Evolutionary conservation across 805 yeast genomes (phyloP).

Genomic region (Wickerhamomyces alni): DNA sequence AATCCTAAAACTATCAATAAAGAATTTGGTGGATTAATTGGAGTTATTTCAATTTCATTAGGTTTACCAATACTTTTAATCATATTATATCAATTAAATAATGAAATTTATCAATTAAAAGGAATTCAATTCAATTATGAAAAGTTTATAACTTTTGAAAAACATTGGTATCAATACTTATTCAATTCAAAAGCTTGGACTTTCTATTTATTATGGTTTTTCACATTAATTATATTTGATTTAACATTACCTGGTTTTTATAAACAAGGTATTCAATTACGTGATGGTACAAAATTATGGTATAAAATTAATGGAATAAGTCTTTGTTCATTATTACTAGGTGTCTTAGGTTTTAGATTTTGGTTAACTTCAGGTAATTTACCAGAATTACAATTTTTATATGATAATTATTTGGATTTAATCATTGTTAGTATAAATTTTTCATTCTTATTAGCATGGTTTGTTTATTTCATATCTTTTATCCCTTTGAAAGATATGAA

Average conservation of each 20-base stretch:
- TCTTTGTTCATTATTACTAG: constrained; percentile 36
- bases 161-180: constrained; percentile 27
- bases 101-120: constrained; percentile 47
- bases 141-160: constrained; percentile 30
- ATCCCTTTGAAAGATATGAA: constrained; percentile 46
- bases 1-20: constrained; percentile 68
- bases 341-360: constrained; percentile 46
- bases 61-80: constrained; percentile 64
- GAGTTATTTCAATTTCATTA: constrained; percentile 60
- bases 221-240: constrained; percentile 57
- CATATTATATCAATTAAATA: constrained; percentile 53
- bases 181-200: constrained; percentile 49
- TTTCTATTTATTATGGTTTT: constrained; percentile 71
- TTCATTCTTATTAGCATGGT: constrained; percentile 54
- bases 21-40: constrained; percentile 77
- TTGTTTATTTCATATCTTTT: constrained; percentile 65
- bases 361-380: constrained; percentile 43
- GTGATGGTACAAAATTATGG: constrained; percentile 66
- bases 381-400: constrained; percentile 79
- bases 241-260: constrained; percentile 57
- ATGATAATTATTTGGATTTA: constrained; percentile 60
- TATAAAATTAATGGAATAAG: constrained; percentile 82
- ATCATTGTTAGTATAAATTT: constrained; percentile 58
- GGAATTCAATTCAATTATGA: constrained; percentile 41
- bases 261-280: constrained; percentile 58